phyloP scores from a whole-genome alignment of 345 rosid species.

The Fremontodendron californicum region DNA sequence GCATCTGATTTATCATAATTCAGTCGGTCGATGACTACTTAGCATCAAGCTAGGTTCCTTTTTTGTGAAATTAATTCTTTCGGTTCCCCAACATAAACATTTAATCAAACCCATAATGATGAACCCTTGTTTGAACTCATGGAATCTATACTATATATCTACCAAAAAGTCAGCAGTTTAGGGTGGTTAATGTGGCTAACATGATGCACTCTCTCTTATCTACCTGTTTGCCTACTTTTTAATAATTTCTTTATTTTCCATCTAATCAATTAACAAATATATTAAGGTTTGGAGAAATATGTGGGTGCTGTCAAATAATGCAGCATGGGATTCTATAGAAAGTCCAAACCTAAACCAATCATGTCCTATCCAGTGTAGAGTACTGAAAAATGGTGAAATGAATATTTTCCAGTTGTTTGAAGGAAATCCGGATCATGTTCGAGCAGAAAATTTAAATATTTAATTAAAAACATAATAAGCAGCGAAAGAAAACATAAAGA shows the following conservation, averaged over 20 bases:
- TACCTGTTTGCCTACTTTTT: background rate
- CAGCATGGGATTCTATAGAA: background rate
- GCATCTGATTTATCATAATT: background rate
- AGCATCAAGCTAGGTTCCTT: background rate
- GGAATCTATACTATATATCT: background rate
- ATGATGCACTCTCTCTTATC: background rate
- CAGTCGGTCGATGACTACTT: background rate
- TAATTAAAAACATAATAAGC: no score
- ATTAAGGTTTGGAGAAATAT: background rate
- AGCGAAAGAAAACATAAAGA: no score
- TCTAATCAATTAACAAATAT: background rate
- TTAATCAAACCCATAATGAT: background rate
- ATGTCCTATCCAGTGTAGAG: background rate
- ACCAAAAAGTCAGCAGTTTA: background rate
- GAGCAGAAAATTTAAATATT: no score
- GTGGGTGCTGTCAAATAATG: background rate
- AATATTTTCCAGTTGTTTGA: background rate
- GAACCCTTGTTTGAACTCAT: background rate
- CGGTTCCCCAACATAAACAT: background rate
- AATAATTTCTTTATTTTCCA: background rate
- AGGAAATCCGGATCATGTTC: no score
- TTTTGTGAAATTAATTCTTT: background rate
- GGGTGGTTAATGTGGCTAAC: background rate
- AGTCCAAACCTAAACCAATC: background rate
- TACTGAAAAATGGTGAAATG: background rate